Conservation (phyloP, 306 rosid genomes). For the Rosa lucieae region DNA sequence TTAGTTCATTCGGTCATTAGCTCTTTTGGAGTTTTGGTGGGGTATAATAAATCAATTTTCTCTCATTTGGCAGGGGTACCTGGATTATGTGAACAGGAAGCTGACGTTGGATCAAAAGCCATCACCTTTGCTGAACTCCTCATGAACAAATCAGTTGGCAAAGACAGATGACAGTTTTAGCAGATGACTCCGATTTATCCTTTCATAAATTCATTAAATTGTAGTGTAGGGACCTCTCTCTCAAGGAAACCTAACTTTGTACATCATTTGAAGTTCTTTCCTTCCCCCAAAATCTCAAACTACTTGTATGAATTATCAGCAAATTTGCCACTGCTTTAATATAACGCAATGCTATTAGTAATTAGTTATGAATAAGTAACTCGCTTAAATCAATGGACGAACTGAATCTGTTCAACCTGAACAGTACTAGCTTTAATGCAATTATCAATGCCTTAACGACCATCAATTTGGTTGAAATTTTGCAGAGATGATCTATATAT, state of each 20-base stretch:
- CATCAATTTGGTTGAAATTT: too few relatives aligned
- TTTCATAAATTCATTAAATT: background rate
- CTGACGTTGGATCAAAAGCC: conserved; percentile 29
- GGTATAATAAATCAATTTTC: background rate
- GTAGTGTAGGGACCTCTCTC: background rate
- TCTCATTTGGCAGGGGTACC: conserved; percentile 60
- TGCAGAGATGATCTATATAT: too few relatives aligned
- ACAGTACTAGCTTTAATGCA: too few relatives aligned
- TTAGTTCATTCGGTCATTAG: background rate
- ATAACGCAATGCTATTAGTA: background rate
- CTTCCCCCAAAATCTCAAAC: background rate
- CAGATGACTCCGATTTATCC: background rate
- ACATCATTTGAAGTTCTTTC: background rate
- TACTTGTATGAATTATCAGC: background rate
- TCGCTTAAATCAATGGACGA: too few relatives aligned
- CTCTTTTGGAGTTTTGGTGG: background rate
- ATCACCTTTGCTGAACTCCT: background rate
- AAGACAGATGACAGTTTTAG: background rate
- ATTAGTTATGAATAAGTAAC: background rate
- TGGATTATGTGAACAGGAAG: conserved; percentile 70
- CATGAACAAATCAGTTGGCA: background rate
- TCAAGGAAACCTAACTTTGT: background rate
- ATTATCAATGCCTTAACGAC: too few relatives aligned
- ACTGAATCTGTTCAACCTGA: too few relatives aligned
- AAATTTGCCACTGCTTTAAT: background rate